Percentiles rank a stretch among this genome's conserved stretches.
phyloP scores from a whole-genome alignment of 371 early-diverging fungal genomes.

The Actinomucor elegans region DNA sequence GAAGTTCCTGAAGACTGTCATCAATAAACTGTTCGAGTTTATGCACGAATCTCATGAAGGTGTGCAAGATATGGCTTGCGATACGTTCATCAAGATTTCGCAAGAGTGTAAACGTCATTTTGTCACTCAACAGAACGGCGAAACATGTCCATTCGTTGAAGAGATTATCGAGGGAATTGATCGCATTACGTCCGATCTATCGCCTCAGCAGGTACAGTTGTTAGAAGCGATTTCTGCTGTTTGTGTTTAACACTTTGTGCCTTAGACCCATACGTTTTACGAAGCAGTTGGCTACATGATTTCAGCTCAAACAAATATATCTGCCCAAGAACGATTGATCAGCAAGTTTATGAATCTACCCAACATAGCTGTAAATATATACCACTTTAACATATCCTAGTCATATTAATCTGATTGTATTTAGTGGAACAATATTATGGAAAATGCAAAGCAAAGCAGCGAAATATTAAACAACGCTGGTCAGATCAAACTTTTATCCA shows the following conservation, averaged over 20 bases:
- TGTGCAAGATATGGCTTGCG: constrained; percentile 99
- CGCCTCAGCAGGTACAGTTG: constrained; percentile 90
- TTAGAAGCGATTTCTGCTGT: no score
- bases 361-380: constrained; percentile 68
- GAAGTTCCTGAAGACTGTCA: constrained; percentile 99
- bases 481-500: constrained; percentile 82
- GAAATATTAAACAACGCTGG: constrained; percentile 76
- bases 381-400: neutral
- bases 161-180: constrained; percentile 84
- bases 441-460: constrained; percentile 67
- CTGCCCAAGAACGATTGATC: constrained; percentile 78
- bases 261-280: constrained; percentile 95
- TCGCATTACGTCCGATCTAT: constrained; percentile 83
- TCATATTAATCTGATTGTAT: constrained; percentile 4
- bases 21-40: constrained; percentile 99
- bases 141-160: constrained; percentile 88
- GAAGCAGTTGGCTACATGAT: constrained; percentile 97
- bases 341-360: constrained; percentile 84
- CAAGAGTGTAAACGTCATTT: constrained; percentile 97
- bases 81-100: constrained; percentile 98
- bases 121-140: constrained; percentile 83
- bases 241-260: no score
- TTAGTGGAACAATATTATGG: constrained; percentile 81
- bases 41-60: constrained; percentile 99
- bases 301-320: constrained; percentile 78